Percentiles rank a stretch among this genome's conserved stretches.
Evolutionary conservation across 129 eudicot species (phyloP).

Genomic region (Lonicera japonica): DNA sequence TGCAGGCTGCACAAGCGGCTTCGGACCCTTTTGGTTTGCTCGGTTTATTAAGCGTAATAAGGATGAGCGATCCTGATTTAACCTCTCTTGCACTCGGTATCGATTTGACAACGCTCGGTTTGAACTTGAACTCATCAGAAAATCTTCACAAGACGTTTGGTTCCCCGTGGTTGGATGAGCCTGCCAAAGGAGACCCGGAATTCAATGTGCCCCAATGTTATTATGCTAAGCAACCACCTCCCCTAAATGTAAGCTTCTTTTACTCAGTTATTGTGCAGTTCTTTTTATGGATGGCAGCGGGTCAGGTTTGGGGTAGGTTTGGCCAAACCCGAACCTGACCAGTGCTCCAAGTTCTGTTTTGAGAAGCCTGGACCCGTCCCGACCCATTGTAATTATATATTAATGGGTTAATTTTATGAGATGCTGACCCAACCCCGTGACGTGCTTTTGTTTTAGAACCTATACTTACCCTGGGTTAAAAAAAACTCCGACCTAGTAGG

Average conservation of each 20-base stretch:
- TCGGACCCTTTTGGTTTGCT: slow-evolving; percentile 76
- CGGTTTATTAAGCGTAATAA: slow-evolving; percentile 76
- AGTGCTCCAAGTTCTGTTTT: no score
- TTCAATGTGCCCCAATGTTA: slow-evolving; percentile 75
- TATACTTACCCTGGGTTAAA: no score
- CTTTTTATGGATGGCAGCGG: no score
- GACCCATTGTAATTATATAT: no score
- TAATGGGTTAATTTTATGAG: no score
- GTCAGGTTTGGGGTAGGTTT: no score
- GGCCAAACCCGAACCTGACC: no score
- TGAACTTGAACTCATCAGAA: slow-evolving; percentile 78
- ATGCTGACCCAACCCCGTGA: no score
- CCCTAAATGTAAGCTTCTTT: slow-evolving; percentile 45
- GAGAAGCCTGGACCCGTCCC: no score
- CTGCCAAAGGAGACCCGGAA: slow-evolving; percentile 79
- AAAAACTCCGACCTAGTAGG: no score
- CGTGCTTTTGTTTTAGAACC: no score
- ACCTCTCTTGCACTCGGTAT: slow-evolving; percentile 86
- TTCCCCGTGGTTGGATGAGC: slow-evolving; percentile 93
- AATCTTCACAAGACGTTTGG: slow-evolving; percentile 74
- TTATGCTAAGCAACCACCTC: slow-evolving; percentile 65
- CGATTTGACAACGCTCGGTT: slow-evolving; percentile 76
- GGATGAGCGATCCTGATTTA: slow-evolving; percentile 88
- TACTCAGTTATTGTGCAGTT: not conserved
- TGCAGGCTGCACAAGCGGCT: slow-evolving; percentile 46